Base-by-base conservation (phyloP, 495 filamentous ascomycete genomes). In the Penicillium bovifimosum region DNA sequence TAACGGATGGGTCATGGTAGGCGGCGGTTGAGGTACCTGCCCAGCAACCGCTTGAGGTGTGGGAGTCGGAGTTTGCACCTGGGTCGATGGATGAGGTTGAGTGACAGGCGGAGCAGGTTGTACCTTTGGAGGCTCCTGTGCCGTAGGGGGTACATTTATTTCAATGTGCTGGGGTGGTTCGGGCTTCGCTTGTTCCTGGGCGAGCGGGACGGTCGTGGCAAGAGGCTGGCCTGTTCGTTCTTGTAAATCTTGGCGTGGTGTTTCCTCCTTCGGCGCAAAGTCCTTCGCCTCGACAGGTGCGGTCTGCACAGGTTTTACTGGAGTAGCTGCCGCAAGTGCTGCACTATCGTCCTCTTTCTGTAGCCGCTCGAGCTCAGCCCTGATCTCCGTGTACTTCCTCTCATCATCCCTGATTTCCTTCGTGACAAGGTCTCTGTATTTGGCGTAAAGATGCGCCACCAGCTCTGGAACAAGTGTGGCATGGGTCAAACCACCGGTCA, bases 341-440 rank as follows among this genome's bases (percentile, higher is more conserved):
- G 73, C 56, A 41, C 84, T 79, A 69, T 67, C 74, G 44, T 77
- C 74, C 18, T 81, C 82, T 43, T 72, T 70, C 55, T 88, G 80
- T 51, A 95, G 79, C 50, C 82, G 81, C 9, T 77, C 71, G 46
- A 92, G 78, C 48, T 96, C 90, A 13, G 73, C 66, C 48, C 80
- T 73, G 28, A 93, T 70, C 18, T 76, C 63, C 5, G 78, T 78
- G 64, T 83, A 91, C 44, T 74, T 71, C 41, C 71, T 76, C 71
- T 96, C 93, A 52, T 92, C 83, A 33, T 86, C 80, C 52, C 78
- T 76, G 51, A 98, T 91, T 58, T 85, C 78, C 40, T 71, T 67
- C 5, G 88, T 79, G 14, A 85, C 76, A 36, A 83, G 66, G 31
- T 84, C 81, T 44, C 83, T 78, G 62, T 96, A 96, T 50, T 80